Evolutionary conservation across 2,329 filamentous ascomycete species (phyloP), one percentile per base, ranked within the genome.

Genomic region (Fusarium sarcochroum): DNA sequence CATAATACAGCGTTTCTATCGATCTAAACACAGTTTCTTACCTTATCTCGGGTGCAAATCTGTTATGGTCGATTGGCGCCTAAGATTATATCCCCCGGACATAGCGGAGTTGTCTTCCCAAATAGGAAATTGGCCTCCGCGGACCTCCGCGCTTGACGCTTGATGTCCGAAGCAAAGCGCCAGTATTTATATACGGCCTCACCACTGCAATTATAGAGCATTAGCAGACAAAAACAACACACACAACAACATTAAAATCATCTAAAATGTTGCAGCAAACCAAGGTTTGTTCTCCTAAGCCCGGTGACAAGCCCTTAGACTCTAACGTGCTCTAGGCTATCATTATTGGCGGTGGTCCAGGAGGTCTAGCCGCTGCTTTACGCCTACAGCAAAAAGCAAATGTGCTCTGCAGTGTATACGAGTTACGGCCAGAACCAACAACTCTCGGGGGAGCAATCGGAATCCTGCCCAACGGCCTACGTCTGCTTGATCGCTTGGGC

Each of bases 381-480:
- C 30, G 42, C 2, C 6, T 54, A 7, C 42, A 49, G 11, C 51
- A 54, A 13, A 20, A 21, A 4, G 14, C 3, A 18, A 27, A n/a
- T 8, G 8, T 54, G 7, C 3, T n/a, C 6, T 54, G 51, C 11
- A 21, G 20, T 9, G 7, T 54, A 3, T 54, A 54, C 13, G 51
- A 54, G 10, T 6, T 54, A 27, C 30, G 42, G 5, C 1, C 30
- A 14, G 30, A 9, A 6, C 41, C 51, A 1, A 27, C 51, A 1
- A 54, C 42, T 3, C 9, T 48, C 6, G 42, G 51, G 1, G 47
- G 30, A 1, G 51, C 51, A 20, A 48, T 54, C 2, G 51, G 51
- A 5, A 49, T 54, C n/a, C 10, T 49, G n/a, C 30, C 51, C 11
- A 54, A 54, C 15, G 51, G 51, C n/a, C n/a, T 49, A 15, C 51